Conservation (phyloP, 768 basidiomycete species). For the Goffeauzyma gilvescens region DNA sequence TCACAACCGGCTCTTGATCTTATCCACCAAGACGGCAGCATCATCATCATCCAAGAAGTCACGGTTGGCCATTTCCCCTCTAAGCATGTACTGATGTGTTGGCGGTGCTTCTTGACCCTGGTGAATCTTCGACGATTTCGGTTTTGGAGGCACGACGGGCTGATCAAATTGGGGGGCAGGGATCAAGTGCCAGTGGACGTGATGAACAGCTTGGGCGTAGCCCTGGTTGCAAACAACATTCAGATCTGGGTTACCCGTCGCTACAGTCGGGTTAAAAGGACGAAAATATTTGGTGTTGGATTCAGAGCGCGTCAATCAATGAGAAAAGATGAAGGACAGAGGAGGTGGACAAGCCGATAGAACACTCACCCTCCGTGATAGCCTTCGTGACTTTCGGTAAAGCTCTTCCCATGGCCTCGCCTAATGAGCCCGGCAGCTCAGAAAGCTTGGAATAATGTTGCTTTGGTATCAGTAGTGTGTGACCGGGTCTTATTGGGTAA, state of each 20-base stretch:
- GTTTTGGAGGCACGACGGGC: not conserved
- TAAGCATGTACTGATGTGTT: constrained; percentile 10
- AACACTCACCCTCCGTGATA: constrained; percentile 6
- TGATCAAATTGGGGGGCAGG: constrained; percentile 10
- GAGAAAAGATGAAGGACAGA: too few relatives aligned
- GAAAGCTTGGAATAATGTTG: constrained; percentile 7
- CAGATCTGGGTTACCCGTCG: constrained; percentile 10
- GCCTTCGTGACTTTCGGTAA: constrained; percentile 10
- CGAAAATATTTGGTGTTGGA: too few relatives aligned
- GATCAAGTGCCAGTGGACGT: constrained; percentile 14
- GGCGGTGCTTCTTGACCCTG: constrained; percentile 3
- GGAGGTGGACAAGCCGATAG: too few relatives aligned
- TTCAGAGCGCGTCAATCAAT: too few relatives aligned
- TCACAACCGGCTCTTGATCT: constrained; percentile 12
- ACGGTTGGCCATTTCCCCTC: constrained; percentile 10
- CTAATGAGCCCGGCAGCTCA: constrained; percentile 5
- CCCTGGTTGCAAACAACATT: constrained; percentile 16
- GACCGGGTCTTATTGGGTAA: constrained; percentile 10
- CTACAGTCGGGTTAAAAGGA: too few relatives aligned
- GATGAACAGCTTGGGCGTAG: constrained; percentile 10
- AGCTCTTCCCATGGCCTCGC: constrained; percentile 9
- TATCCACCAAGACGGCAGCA: constrained; percentile 9
- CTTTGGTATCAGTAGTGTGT: constrained; percentile 13
- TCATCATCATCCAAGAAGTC: constrained; percentile 10
- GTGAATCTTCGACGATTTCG: not conserved